A percentile compares a stretch with the other conserved stretches of the same genome.
Conservation (phyloP, 2,329 filamentous ascomycete genomes). For the Metarhizium robertsii region DNA sequence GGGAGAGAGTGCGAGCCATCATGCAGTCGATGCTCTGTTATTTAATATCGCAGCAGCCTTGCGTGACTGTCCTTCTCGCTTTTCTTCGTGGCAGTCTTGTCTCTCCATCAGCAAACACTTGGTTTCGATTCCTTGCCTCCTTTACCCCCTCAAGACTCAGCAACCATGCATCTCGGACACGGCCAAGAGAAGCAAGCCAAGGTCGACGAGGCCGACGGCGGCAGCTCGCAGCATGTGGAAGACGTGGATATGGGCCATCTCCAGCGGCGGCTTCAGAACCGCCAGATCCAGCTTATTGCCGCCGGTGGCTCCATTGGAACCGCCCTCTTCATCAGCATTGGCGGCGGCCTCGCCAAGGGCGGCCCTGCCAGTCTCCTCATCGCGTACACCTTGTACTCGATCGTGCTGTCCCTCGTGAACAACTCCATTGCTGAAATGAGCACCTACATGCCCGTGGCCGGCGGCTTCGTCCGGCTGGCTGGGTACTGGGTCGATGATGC, state of each 20-base stretch:
- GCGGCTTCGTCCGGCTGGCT: slow-evolving; percentile 53
- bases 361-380: slow-evolving; percentile 42
- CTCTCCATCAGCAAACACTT: not conserved
- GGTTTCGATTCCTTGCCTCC: not conserved
- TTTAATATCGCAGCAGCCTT: too few species aligned
- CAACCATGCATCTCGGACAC: not conserved
- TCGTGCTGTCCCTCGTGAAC: slow-evolving; percentile 50
- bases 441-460: slow-evolving; percentile 51
- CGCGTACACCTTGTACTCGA: slow-evolving; percentile 45
- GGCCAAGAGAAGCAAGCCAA: not conserved
- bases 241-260: slow-evolving; percentile 11
- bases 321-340: slow-evolving; percentile 51
- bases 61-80: too few species aligned
- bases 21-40: not conserved
- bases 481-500: slow-evolving; percentile 56
- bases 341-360: slow-evolving; percentile 36
- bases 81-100: too few species aligned
- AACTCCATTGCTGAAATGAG: slow-evolving; percentile 57
- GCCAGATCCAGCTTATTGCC: slow-evolving; percentile 48
- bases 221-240: not conserved
- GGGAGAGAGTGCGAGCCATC: too few species aligned
- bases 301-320: slow-evolving; percentile 48
- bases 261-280: slow-evolving; percentile 39
- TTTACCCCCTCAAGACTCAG: not conserved
- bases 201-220: not conserved